These are phyloP conservation scores for Spathaspora gorwiae DNA, from an alignment of 805 yeast genomes.

Conservation along the genomic window DNA sequence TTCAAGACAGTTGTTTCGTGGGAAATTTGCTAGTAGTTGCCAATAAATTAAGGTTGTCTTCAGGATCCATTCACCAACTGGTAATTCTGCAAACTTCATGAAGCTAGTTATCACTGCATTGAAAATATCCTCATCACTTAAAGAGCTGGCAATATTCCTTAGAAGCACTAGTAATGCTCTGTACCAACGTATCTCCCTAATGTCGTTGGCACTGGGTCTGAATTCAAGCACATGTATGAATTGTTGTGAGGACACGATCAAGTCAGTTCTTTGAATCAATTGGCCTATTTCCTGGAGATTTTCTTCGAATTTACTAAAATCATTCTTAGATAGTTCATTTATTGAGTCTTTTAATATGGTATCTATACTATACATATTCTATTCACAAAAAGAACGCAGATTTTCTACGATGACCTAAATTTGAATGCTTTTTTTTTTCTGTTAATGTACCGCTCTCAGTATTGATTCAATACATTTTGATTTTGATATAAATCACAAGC, in stretches of 20 bases:
- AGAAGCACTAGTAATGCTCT: constrained; percentile 7
- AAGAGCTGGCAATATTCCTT: constrained; percentile 1
- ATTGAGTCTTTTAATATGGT: background rate
- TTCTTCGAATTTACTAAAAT: background rate
- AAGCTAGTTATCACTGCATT: background rate
- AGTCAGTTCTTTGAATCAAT: background rate
- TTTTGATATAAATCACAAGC: constrained; percentile 26
- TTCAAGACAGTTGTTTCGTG: constrained; percentile 5
- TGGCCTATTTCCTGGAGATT: background rate
- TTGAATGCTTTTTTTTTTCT: no score
- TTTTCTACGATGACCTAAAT: no score
- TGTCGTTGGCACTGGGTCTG: background rate
- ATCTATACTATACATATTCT: background rate
- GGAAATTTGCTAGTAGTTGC: constrained; percentile 21
- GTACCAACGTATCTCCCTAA: constrained; percentile 2
- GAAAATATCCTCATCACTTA: background rate
- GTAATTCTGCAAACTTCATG: background rate
- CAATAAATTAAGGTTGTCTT: constrained; percentile 16
- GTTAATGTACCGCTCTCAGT: background rate
- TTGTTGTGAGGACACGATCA: background rate
- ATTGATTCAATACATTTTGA: constrained; percentile 7
- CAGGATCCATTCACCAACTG: constrained; percentile 6
- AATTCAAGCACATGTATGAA: background rate
- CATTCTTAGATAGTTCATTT: background rate
- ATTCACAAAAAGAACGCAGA: no score